Evolutionary conservation across 2,329 filamentous ascomycete species (phyloP), one percentile per base, ranked within the genome.

Genomic region (Hymenoscyphus linearis): DNA sequence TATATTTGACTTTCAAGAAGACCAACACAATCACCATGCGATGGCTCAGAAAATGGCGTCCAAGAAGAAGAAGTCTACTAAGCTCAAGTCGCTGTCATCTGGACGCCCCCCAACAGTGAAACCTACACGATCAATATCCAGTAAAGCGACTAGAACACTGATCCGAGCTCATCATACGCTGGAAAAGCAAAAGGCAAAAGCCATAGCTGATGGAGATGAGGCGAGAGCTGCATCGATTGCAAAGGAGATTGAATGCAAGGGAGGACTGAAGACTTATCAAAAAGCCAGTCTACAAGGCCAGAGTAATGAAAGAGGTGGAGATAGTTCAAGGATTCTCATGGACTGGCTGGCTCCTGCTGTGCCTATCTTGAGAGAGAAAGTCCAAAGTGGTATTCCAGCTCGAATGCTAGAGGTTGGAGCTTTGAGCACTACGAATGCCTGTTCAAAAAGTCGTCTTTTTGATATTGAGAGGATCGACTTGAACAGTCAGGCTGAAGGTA

Each of bases 331-430:
- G 62, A 74, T 88, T 12, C 76, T 89, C 36, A 80, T 89, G 70
- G 79, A 86, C 62, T 89, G 86, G 86, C 76, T 89, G 6, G 73
- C 76, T 47, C 70, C 77, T 13, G 66, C 71, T 5, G 59, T 71
- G 34, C 71, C 70, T 52, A 66, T 47, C 9, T 66, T 71, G 13
- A 69, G 68, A 52, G 63, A 68, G 9, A 56, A 62, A 13, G 47
- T 50, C 31, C 57, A 44, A 57, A 60, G 67, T 69, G 62, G 68
- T 36, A 40, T 59, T 6, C 74, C 71, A 58, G 74, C 91, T 44
- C 83, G 80, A 22, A 85, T 98, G 77, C 85, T 99, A 6, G 95
- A 99, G 75, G 86, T 99, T 56, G 95, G 95, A 7, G 89, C 93
- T 1, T 78, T 99, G 58, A 96, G 91, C 67, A 89, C 86, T 2